Evolutionary conservation across 441 rosid genomes (phyloP), one percentile per base, ranked within the genome.

Genomic region (Sinapis alba): DNA sequence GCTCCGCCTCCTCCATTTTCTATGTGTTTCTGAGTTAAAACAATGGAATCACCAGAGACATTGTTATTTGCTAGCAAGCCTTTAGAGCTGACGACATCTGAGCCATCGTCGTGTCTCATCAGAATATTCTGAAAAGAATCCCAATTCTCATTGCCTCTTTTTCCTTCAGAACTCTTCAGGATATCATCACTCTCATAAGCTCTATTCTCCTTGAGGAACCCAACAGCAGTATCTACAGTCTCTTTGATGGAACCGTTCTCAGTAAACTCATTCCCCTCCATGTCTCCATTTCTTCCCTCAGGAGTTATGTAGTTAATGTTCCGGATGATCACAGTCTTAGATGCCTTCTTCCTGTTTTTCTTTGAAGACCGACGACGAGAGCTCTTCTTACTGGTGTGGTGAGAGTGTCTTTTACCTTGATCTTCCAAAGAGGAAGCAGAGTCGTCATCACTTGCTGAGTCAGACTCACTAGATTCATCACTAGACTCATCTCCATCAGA

Each of bases 301-400:
- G 97, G 91, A 0, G 94, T 86, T 67, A 90, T 91, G 85, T 91
- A 93, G 79, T 93, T 90, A 24, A 93, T 93, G 59, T 93, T 93
- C 7, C 92, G 91, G 71, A 93, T 93, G 57, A 93, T 90, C 1
- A 91, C 95, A 3, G 89, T 93, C 65, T 86, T 86, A 11, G 97
- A 88, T 69, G 84, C 85, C 84, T 85, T 89, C 83, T 86, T 89
- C 81, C 75, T 73, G 69, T 83, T 84, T 51, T 85, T 90, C 80
- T 73, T 85, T 74, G 81, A 72, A 65, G 81, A 72, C 71, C 71
- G 28, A 12, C 71, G 28, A 12, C 80, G 62, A 79, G 79, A 74
- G 58, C 76, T 87, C 2, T 80, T 87, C 3, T 56, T 60, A 62
- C 82, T 69, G 18, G 87, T 80, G 71, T 79, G 79, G 71, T 79